phyloP scores from a whole-genome alignment of 2,329 filamentous ascomycete genomes.

The Microdochium trichocladiopsis region DNA sequence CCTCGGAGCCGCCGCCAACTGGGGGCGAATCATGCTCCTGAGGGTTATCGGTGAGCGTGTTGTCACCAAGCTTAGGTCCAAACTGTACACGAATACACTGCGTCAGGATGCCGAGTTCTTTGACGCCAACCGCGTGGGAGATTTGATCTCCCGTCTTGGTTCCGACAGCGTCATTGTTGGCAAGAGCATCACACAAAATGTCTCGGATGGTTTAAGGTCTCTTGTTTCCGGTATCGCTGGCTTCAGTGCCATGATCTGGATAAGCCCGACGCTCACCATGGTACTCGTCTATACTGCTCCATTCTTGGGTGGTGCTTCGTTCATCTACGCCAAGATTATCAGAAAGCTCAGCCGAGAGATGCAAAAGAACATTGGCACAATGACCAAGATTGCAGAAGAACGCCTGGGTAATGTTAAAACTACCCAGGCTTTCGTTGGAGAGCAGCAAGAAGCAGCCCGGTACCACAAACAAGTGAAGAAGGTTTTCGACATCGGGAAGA shows the following conservation, averaged over 20 bases:
- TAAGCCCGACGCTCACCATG: constrained; percentile 83
- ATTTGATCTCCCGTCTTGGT: constrained; percentile 89
- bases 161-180: constrained; percentile 97
- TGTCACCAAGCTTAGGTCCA: constrained; percentile 80
- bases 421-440: constrained; percentile 91
- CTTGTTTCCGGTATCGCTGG: constrained; percentile 86
- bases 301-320: constrained; percentile 81
- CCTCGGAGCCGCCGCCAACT: constrained; percentile 83
- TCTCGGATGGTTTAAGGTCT: constrained; percentile 90
- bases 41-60: constrained; percentile 93
- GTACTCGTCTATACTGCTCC: constrained; percentile 83
- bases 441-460: constrained; percentile 80
- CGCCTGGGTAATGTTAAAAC: constrained; percentile 95
- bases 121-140: constrained; percentile 92
- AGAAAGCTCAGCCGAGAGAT: constrained; percentile 86
- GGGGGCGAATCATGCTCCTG: constrained; percentile 85
- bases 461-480: constrained; percentile 90
- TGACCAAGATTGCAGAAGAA: constrained; percentile 97
- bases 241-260: constrained; percentile 90
- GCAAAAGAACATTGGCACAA: constrained; percentile 83
- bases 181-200: constrained; percentile 96
- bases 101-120: constrained; percentile 99
- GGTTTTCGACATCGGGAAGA: constrained; percentile 84
- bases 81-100: constrained; percentile 86
- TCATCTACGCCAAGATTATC: constrained; percentile 85